Base-by-base conservation (phyloP, 768 basidiomycete species). In the Mycena maculata region DNA sequence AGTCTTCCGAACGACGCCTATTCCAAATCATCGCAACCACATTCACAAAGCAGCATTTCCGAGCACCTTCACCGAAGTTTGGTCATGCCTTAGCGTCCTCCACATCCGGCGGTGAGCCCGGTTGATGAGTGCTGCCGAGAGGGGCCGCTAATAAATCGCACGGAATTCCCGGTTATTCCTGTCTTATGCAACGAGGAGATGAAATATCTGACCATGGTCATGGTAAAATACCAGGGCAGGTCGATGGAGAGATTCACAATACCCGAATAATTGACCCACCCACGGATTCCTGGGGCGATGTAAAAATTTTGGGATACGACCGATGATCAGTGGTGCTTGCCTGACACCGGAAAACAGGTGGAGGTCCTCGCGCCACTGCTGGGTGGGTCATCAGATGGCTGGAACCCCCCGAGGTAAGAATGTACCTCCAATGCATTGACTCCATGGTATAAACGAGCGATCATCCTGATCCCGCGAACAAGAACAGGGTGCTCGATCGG, bases 291-390 rank as follows among this genome's bases (percentile, higher is more conserved):
- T 60, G 12, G 11, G 27, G 15, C 28, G 38, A 50, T 20, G 10
- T 15, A 9, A 1, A 33, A 36, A 60, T 3, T 4, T 8, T 52
- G 27, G 10, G 4, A 50, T n/a, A n/a, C n/a, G n/a, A n/a, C n/a
- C n/a, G n/a, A 38, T 13, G 36, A 22, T 31, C n/a, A 16, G 47
- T 23, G 11, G 30, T 44, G 27, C 48, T 27, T 27, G 11, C 59
- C 59, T 48, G 38, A 38, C 27, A 18, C 48, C 38, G 25, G 47
- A 39, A 30, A 60, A 50, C 3, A 60, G 33, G n/a, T 22, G 38
- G 12, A 60, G 41, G 38, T 60, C 59, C 7, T 50, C 59, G 20
- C 48, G 59, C 59, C 59, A 60, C 22, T 60, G 59, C 59, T 60
- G 59, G 33, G 6, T 36, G 33, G 33, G 33, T 16, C 9, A 4